Evolutionary conservation across 768 basidiomycete genomes (phyloP), one percentile per base, ranked within the genome.

Genomic region (Kockovaella imperatae): DNA sequence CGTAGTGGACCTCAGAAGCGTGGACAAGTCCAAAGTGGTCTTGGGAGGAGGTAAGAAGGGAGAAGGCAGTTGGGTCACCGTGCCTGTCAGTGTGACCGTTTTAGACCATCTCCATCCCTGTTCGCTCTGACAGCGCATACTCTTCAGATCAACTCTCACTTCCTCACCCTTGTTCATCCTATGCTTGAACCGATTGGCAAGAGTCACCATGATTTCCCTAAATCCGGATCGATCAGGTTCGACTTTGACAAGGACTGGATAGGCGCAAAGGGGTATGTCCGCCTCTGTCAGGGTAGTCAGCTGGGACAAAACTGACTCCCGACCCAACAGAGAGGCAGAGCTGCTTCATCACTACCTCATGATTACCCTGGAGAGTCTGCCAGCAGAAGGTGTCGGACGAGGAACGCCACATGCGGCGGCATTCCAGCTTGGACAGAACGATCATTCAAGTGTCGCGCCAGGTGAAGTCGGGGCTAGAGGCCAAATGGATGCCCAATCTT

Each of bases 201-300:
- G 0, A 47, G 44, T 35, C 42, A 52, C 29, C 35, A 53, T 13
- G 6, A 17, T 21, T 39, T 32, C 29, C 49, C 56, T n/a, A 62
- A 62, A 45, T 54, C 60, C 10, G 67, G 67, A 6, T 46, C 49
- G 18, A 64, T 69, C 60, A 53, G 56, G 45, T 59, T 69, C 41
- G 57, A 66, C 35, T 69, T 69, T 49, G 67, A 69, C 57, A 67
- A 62, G 47, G 64, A 67, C 24, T 69, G 67, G 67, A 62, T 69
- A 40, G 67, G 67, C 34, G 67, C 67, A 23, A 67, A 69, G 52
- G 67, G 49, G 67, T 67, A 44, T 47, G 67, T 58, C 8, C 35
- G 7, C 38, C 11, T 40, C 18, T 10, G 38, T 10, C 38, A 20
- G 10, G 38, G 21, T 8, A 10, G 21, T 21, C 10, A 11, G 11